A percentile compares a stretch with the other conserved stretches of the same genome.
Evolutionary conservation across 2,329 filamentous ascomycete genomes (phyloP).

Genomic region (Stagonosporopsis cucurbitacearum): DNA sequence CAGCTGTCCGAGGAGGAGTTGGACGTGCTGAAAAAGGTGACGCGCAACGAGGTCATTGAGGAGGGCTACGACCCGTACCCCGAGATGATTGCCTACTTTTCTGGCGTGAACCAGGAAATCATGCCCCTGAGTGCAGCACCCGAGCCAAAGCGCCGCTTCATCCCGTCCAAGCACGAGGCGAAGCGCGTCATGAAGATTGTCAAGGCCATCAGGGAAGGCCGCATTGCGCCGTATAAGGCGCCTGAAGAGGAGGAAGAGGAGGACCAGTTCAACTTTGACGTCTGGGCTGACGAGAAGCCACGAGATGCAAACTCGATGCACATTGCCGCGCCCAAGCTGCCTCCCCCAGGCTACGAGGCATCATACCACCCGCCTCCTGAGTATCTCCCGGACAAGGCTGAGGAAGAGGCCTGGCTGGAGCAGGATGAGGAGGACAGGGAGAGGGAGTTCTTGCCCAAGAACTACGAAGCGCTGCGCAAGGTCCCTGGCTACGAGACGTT

Average conservation of each 20-base stretch:
- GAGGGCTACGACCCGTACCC: slow-evolving; percentile 94
- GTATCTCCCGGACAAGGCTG: slow-evolving; percentile 85
- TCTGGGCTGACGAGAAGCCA: slow-evolving; percentile 90
- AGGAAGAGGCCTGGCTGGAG: slow-evolving; percentile 84
- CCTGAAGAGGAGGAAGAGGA: slow-evolving; percentile 76
- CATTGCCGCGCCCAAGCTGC: slow-evolving; percentile 89
- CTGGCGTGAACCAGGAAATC: slow-evolving; percentile 77
- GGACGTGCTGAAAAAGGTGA: slow-evolving; percentile 84
- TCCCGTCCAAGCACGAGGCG: slow-evolving; percentile 95
- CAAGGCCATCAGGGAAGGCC: slow-evolving; percentile 90
- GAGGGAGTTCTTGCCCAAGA: slow-evolving; percentile 83
- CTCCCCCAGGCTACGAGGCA: slow-evolving; percentile 91
- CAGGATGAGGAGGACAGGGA: slow-evolving; percentile 89
- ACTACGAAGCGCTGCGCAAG: slow-evolving; percentile 83
- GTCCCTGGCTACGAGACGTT: slow-evolving; percentile 91
- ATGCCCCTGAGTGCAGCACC: slow-evolving; percentile 96
- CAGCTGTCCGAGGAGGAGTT: slow-evolving; percentile 87
- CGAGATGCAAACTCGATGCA: slow-evolving; percentile 90
- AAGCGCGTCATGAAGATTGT: slow-evolving; percentile 98
- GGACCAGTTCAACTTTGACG: slow-evolving; percentile 78
- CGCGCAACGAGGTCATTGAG: slow-evolving; percentile 84
- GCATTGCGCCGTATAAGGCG: slow-evolving; percentile 88
- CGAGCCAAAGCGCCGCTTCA: slow-evolving; percentile 92
- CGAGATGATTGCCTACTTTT: slow-evolving; percentile 93
- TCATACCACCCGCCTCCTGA: slow-evolving; percentile 96